Base-by-base conservation (phyloP, 495 filamentous ascomycete species). In the Usnea hakonensis region DNA sequence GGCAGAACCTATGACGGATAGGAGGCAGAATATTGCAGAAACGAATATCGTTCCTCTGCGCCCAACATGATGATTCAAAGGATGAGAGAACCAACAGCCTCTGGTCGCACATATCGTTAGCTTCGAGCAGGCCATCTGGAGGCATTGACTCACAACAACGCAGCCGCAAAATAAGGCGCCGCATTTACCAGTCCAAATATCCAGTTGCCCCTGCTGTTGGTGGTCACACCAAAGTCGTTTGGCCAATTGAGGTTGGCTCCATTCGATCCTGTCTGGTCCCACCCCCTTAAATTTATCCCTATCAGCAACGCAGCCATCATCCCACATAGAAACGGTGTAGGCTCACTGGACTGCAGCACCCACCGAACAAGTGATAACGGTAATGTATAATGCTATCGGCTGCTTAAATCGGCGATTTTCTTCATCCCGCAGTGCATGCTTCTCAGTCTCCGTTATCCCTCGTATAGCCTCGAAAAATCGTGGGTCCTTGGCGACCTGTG, bases 251-350 rank as follows among this genome's bases (percentile, higher is more conserved):
- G 76, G 63, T 85, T 90, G 33, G 88, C 88, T 53, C 88, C 88
- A 67, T 90, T 91, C 3, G 81, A 83, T n/a, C 87, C 85, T 50
- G 83, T 86, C 70, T 87, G 85, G 67, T 87, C 85, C 85, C 85
- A 88, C 35, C 86, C 86, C 55, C 64, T 66, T 14, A 19, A 19
- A 23, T 2, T 40, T 30, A 19, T 38, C 21, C 13, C 13, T 26
- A 38, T 65, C 46, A 65, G 64, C 59, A 17, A 50, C 28, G 8
- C 14, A 16, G 10, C 10, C 2, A 28, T 38, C 3, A n/a, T 37
- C 8, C 7, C 30, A 26, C 32, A 50, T 7, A 16, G 21, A n/a
- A 23, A 54, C 14, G 26, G 0, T 26, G 1, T 13, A 9, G 2
- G 32, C 64, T 48, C 40, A 66, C 68, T 90, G 87, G 33, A 88